These are phyloP conservation scores for Reticulomyxa filosa DNA, from an alignment of 78 protist species.

Conservation along the genomic window DNA sequence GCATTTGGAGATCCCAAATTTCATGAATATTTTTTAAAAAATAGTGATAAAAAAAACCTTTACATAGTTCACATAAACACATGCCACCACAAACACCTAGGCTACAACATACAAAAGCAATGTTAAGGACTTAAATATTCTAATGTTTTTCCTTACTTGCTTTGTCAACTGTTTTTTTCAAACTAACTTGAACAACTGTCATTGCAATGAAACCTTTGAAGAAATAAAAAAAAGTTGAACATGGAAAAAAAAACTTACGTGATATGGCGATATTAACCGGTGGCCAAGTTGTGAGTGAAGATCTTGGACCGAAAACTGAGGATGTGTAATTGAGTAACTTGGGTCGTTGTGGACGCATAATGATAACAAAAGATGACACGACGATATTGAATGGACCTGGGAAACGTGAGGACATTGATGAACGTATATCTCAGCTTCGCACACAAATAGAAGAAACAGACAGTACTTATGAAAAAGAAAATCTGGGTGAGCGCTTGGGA, in stretches of 20 bases:
- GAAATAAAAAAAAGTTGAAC: no score
- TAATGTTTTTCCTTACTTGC: no score
- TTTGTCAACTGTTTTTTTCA: no score
- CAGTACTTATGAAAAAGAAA: constrained; percentile 60
- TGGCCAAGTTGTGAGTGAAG: constrained; percentile 32
- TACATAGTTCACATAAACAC: no score
- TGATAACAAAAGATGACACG: constrained; percentile 69
- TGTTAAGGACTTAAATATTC: no score
- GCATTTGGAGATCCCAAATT: no score
- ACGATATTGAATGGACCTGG: constrained; percentile 84
- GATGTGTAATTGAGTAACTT: constrained; percentile 30
- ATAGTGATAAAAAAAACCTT: no score
- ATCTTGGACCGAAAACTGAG: constrained; percentile 28
- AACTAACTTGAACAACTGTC: no score
- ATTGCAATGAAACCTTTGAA: no score
- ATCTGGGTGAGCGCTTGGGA: constrained; percentile 82
- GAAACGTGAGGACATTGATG: constrained; percentile 40
- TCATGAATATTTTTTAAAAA: no score
- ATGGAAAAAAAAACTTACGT: constrained; percentile 66
- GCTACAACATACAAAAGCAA: no score
- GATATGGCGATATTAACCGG: constrained; percentile 93
- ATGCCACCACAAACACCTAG: no score
- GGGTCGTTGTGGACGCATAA: constrained; percentile 57
- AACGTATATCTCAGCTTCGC: constrained; percentile 58
- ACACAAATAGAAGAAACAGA: constrained; percentile 38